Percentiles rank a stretch among this genome's conserved stretches.
phyloP scores from a whole-genome alignment of 768 basidiomycete species.

The Suillus hirtellus region DNA sequence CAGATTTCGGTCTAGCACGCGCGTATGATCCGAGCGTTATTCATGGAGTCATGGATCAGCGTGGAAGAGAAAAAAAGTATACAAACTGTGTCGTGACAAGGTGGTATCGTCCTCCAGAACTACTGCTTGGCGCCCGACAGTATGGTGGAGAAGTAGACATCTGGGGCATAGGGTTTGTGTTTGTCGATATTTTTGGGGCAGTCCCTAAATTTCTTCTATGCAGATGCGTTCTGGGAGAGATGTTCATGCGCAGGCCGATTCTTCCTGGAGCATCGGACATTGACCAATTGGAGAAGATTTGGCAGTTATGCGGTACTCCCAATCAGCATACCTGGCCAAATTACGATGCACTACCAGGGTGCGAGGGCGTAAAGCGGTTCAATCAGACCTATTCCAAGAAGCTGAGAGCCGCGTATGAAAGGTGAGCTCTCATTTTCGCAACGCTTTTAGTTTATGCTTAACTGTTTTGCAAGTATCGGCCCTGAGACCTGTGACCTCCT shows the following conservation, averaged over 20 bases:
- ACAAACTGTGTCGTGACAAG: slow-evolving; percentile 95
- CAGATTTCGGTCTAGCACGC: slow-evolving; percentile 95
- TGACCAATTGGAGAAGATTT: slow-evolving; percentile 92
- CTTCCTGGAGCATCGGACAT: slow-evolving; percentile 85
- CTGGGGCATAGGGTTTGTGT: slow-evolving; percentile 95
- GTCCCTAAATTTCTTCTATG: slow-evolving; percentile 2
- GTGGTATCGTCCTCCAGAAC: slow-evolving; percentile 94
- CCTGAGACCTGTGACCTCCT: slow-evolving; percentile 78
- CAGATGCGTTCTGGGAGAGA: slow-evolving; percentile 96
- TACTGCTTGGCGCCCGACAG: slow-evolving; percentile 83
- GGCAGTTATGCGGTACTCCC: slow-evolving; percentile 85
- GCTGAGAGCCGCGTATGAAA: slow-evolving; percentile 57
- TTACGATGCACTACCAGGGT: slow-evolving; percentile 72
- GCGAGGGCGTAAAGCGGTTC: slow-evolving; percentile 75
- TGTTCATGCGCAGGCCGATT: slow-evolving; percentile 87
- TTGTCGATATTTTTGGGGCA: slow-evolving; percentile 28
- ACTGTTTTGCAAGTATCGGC: slow-evolving; percentile 50
- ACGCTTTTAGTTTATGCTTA: neutral
- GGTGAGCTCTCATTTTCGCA: slow-evolving; percentile 41
- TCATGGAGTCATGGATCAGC: slow-evolving; percentile 38
- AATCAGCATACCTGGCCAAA: slow-evolving; percentile 82
- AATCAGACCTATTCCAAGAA: slow-evolving; percentile 48
- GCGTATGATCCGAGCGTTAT: slow-evolving; percentile 61
- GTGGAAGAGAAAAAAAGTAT: slow-evolving; percentile 67
- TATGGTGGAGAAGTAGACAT: slow-evolving; percentile 96